A percentile compares a stretch with the other conserved stretches of the same genome.
These are phyloP conservation scores for Quercus suber DNA, from an alignment of 306 rosid genomes.

Conservation along the genomic window DNA sequence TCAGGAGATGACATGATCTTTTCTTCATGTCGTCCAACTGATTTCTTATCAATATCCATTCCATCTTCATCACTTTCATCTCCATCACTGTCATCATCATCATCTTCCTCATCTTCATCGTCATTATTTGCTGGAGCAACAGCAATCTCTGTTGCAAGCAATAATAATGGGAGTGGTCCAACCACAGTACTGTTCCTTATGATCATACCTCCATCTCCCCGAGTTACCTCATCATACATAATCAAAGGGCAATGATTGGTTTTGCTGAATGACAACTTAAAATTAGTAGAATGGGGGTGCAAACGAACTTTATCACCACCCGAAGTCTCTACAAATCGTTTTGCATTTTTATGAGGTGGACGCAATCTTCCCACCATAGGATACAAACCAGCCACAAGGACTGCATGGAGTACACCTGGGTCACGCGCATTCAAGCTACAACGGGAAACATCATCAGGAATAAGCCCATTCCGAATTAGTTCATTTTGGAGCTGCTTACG, in stretches of 20 bases:
- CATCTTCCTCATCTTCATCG: conserved; percentile 10
- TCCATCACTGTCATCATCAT: not conserved
- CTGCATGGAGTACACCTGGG: conserved; percentile 74
- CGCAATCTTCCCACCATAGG: conserved; percentile 80
- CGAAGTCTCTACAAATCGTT: conserved; percentile 49
- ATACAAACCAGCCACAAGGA: conserved; percentile 83
- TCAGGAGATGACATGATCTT: conserved; percentile 79
- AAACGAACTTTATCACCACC: conserved; percentile 61
- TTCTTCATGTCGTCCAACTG: conserved; percentile 40
- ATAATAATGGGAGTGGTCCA: conserved; percentile 74
- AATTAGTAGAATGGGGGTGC: conserved; percentile 51
- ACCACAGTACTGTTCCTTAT: conserved; percentile 64
- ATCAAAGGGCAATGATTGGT: conserved; percentile 34
- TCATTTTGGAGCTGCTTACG: conserved; percentile 74
- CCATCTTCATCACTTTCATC: conserved; percentile 51
- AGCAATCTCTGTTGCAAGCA: conserved; percentile 81
- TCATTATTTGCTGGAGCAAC: conserved; percentile 53
- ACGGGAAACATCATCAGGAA: conserved; percentile 43
- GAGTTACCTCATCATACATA: conserved; percentile 72
- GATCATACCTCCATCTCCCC: conserved; percentile 60
- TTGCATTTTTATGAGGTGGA: conserved; percentile 24
- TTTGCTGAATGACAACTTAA: conserved; percentile 24
- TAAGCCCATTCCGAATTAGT: conserved; percentile 64
- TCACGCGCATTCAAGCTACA: conserved; percentile 63
- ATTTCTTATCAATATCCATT: conserved; percentile 43